Evolutionary conservation across 352 stramenopile species (phyloP), one percentile per base, ranked within the genome.

Genomic region (Phytophthora constricta): DNA sequence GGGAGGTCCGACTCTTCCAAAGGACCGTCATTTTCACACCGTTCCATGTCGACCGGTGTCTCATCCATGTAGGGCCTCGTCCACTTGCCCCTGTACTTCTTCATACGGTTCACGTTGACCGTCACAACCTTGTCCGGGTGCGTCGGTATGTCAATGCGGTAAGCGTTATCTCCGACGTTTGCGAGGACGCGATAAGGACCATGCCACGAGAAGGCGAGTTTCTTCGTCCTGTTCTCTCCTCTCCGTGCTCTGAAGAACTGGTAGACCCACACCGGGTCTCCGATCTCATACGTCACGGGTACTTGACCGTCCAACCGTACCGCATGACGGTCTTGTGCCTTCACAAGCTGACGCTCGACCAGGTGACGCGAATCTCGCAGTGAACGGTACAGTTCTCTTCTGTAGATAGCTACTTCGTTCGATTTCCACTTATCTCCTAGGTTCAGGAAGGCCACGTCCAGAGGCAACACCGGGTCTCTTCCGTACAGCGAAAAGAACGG

Each of bases 181-280:
- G 8, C 20, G 7, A 33, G 8, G 11, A 52, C 46, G 8, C 46
- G 46, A 22, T 52, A 52, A 10, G 46, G 46, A n/a, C 59, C 51
- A 33, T 67, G 50, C 50, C 59, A 67, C 4, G 51, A 25, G 20
- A 57, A 67, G 1, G 42, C 51, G 3, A 67, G n/a, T 31, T 67
- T 58, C 34, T 68, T 62, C n/a, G 52, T 49, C 0, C 52, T 7
- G 5, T 4, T 22, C 5, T 57, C 45, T 0, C 45, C 61, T 17
- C 61, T 9, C 16, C 41, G 26, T 3, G 16, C 23, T 11, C 43
- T 27, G 26, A 62, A 62, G 39, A 54, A 53, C 46, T 62, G 52
- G 22, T 54, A 68, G 4, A 58, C 45, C 46, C 51, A 62, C 1
- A 62, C 61, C 1, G 25, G 53, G 7, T 50, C 37, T 0, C 52